Evolutionary conservation across 108 stramenopile species (phyloP).

Genomic region (Fragilaria radians): DNA sequence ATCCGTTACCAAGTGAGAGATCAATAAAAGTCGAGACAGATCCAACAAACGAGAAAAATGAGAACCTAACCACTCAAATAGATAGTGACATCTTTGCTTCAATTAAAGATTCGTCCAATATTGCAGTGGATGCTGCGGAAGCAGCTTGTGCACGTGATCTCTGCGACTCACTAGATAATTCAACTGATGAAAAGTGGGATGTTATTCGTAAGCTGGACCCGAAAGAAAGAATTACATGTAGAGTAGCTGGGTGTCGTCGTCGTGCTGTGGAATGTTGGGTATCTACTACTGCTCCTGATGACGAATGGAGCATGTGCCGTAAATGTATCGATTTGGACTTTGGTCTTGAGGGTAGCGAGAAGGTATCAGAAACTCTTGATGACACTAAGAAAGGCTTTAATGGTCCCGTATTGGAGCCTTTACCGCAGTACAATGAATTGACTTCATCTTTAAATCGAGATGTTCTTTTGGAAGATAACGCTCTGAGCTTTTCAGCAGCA

Average conservation of each 20-base stretch:
- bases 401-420: background rate
- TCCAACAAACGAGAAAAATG: no score
- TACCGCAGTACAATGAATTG: conserved; percentile 3
- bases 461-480: background rate
- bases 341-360: background rate
- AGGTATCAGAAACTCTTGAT: background rate
- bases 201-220: conserved; percentile 1
- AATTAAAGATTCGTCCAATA: no score
- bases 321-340: conserved; percentile 30
- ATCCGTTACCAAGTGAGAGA: no score
- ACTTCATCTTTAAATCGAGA: conserved; percentile 9
- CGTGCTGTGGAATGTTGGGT: conserved; percentile 36
- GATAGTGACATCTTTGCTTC: no score
- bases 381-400: background rate
- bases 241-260: conserved; percentile 1
- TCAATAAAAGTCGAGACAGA: no score
- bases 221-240: background rate
- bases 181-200: conserved; percentile 10
- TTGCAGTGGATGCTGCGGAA: no score
- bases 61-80: no score
- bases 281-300: conserved; percentile 34
- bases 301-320: conserved; percentile 53
- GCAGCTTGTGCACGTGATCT: no score
- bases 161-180: no score
- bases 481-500: background rate